Base-by-base conservation (phyloP, 129 eudicot genomes). In the Flaveria sonorensis region DNA sequence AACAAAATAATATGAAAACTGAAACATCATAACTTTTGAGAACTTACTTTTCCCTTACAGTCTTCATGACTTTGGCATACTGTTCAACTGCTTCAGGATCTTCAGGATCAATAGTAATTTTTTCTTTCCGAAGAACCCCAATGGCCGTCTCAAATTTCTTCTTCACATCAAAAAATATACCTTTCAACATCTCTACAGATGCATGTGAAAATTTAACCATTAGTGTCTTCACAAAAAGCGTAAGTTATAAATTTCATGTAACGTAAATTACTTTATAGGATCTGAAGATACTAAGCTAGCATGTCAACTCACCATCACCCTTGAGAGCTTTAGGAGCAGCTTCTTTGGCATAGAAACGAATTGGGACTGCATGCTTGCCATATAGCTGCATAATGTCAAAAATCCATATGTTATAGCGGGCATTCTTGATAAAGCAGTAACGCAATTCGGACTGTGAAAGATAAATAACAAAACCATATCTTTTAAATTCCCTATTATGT, bases 131-230 rank as follows among this genome's bases (percentile, higher is more conserved):
- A 24, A 91, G 84, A 70, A 91, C 73, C 45, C 90, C 87, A 18
- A 92, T 14, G 39, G 97, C 96, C 72, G 92, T 92, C 82, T 92
- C 97, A 80, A 88, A 91, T 77, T 91, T 91, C 65, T 87, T 91
- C 90, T 88, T 88, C 57, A 91, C 89, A 11, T 91, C 95, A 62
- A 92, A 83, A 79, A 92, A 92, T 10, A 92, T 89, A 19, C 85
- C 85, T 86, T 92, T 92, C 87, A 92, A 77, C 95, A 92, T 83
- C 79, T 92, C 97, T 89, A 76, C 79, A 68, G 32, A 68, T n/a
- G 28, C 72, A 19, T 12, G 59, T 52, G 26, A 45, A 75, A 18
- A 46, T 2, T 15, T 71, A 15, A 71, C 60, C 39, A 50, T 78
- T 28, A 71, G 64, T 28, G 20, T 15, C 15, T 28, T 42, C 40